Conservation (phyloP, 2,329 filamentous ascomycete genomes). For the Alternaria infectoria region DNA sequence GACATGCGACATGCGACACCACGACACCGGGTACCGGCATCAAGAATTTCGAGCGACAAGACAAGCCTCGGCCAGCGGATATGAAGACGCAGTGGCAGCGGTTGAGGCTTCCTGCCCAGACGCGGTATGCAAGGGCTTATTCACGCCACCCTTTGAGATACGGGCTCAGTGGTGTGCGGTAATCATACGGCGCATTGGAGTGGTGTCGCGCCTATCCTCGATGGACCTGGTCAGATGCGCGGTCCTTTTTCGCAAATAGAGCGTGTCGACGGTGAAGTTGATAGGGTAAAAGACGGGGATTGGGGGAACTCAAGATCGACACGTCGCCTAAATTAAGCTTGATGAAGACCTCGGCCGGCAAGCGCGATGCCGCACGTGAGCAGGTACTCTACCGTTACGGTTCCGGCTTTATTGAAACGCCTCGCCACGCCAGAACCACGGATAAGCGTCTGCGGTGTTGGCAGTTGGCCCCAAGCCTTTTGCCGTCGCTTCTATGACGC, state of each 20-base stretch:
- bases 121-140: background rate
- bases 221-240: background rate
- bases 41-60: background rate
- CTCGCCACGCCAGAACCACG: background rate
- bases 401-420: background rate
- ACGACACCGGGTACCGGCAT: background rate
- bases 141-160: slow-evolving; percentile 3
- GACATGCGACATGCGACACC: background rate
- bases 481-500: background rate
- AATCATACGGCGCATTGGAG: background rate
- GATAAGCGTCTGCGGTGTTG: background rate
- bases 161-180: background rate
- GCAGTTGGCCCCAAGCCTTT: background rate
- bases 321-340: slow-evolving; percentile 11
- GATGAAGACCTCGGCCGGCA: slow-evolving; percentile 3
- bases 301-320: slow-evolving; percentile 4
- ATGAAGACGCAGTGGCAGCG: slow-evolving; percentile 6
- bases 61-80: slow-evolving; percentile 4
- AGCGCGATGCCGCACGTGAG: background rate
- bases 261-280: slow-evolving; percentile 1
- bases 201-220: background rate
- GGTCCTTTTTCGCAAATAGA: background rate
- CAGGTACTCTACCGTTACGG: background rate
- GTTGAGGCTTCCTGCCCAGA: slow-evolving; percentile 8
- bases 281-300: slow-evolving; percentile 9